Evolutionary conservation across 2,329 filamentous ascomycete species (phyloP), one percentile per base, ranked within the genome.

Genomic region (Beauveria rudraprayagi): DNA sequence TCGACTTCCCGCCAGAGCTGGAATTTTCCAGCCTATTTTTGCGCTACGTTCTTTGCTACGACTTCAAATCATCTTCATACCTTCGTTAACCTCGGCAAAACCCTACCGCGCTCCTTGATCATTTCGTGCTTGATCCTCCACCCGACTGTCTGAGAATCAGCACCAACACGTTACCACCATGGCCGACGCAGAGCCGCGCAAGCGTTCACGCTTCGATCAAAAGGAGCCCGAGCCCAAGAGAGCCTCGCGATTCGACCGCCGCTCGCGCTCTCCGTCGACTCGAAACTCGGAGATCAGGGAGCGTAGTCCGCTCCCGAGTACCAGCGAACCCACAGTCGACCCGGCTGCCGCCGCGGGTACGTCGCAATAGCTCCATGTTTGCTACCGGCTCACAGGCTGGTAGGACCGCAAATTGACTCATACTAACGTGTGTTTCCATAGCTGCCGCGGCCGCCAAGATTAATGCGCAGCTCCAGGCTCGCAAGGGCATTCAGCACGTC

Each of bases 201-300:
- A 96, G 80, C 89, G 92, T 64, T 96, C 92, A 70, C 91, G 93
- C 74, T 97, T 97, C 76, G 93, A 97, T 72, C 91, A 95, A 75
- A 94, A 87, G 52, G 91, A 93, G 72, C 86, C 90, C 6, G 91
- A 94, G 70, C 85, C 89, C 61, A 88, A 87, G 70, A 82, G 86
- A 67, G 71, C 83, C 48, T 95, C 92, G 55, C 85, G 92, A 72
- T 97, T 96, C 75, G 93, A 97, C 76, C 86, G 92, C 68, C 89
- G 94, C 68, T 97, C 94, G 62, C 89, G 91, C 66, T 96, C 92
- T 37, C 92, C 92, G 24, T 83, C 85, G 28, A 75, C 81, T 28
- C 82, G 85, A 69, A 84, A 86, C 67, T 80, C 85, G 28, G 90
- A 95, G 64, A 78, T 82, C 67, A 87, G 93, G 71, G 91, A 91